Evolutionary conservation across 345 rosid species (phyloP), one percentile per base, ranked within the genome.

Genomic region (Boechera stricta): DNA sequence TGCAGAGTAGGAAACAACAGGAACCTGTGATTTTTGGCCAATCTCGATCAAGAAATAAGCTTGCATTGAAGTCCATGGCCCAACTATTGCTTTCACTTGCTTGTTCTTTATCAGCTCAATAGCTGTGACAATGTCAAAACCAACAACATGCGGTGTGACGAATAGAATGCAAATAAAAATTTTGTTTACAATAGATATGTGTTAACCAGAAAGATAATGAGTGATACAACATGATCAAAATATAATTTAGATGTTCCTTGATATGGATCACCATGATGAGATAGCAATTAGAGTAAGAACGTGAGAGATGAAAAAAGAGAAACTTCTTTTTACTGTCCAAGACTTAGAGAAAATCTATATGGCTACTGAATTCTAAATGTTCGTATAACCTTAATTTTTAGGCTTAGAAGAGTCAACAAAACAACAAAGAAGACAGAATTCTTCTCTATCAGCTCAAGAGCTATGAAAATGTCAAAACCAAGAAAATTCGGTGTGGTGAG

Each of bases 1-100:
- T 33, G 36, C 36, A 33, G 36, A 33, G 36, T 33, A 33, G 36
- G 36, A 33, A 33, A 33, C 36, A 21, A 21, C 24, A 21, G 24
- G 83, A 1, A 87, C 88, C 1, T 47, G 84, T 10, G 87, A 53
- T 69, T 85, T 84, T 72, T 72, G 38, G 32, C 92, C 77, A 0
- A 88, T 78, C 6, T 77, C 75, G 47, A 83, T 81, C 21, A 88
- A 28, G 35, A 86, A 86, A 60, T 47, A 77, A 38, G 89, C 75
- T 52, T 84, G 80, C 77, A 68, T 77, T 0, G 90, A 85, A 29
- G 60, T 55, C 61, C 74, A 65, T 6, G 87, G 86, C 44, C 90
- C 90, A 3, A 85, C 3, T 24, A 88, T 81, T 6, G 90, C 92
- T 77, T 84, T 80, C 61, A 88, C 92, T 79, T 77, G 38, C 4